Evolutionary conservation across 306 rosid genomes (phyloP), one percentile per base, ranked within the genome.

Genomic region (Sechiopsis laciniata): DNA sequence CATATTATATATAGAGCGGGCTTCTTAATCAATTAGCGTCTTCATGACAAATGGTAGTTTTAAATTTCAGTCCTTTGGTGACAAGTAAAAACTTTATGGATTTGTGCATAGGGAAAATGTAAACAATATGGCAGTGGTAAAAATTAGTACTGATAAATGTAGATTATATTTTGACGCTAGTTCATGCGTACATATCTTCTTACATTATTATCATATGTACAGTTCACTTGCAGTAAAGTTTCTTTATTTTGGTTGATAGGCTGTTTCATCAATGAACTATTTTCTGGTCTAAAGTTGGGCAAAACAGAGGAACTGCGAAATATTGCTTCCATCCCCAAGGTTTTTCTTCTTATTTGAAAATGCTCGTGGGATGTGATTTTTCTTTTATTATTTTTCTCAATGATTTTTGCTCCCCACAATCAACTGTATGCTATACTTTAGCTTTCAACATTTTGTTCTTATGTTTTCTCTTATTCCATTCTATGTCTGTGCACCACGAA

Each of bases 231-330:
- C 56, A 50, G 10, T 21, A 46, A 14, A 22, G 29, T 48, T 69
- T 22, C 62, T 76, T 64, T 26, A 48, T 56, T 74, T 17, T 62
- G 73, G 70, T 82, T 75, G 79, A 78, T 81, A 95, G 99, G 99
- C 70, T 95, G 97, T 80, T 89, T 95, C 57, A 95, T 95, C 68
- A 84, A 91, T 50, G 99, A 95, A 84, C 91, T 95, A 56, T 95
- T 95, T 82, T 91, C 99, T 76, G 91, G 96, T 74, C 35, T 81
- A 60, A 95, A 81, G 84, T 88, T 95, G 82, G 81, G 83, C 65
- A 95, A 88, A 91, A 95, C 99, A 11, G 99, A 95, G 79, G 99
- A 94, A 83, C 85, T 94, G 74, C 94, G 96, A 15, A 89, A 91
- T 85, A 95, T 90, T 72, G 88, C 79, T 55, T 85, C 88, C 75